Percentiles rank a stretch among this genome's conserved stretches.
phyloP scores from a whole-genome alignment of 192 early-diverging fungal genomes.

The Coemansia sp. region DNA sequence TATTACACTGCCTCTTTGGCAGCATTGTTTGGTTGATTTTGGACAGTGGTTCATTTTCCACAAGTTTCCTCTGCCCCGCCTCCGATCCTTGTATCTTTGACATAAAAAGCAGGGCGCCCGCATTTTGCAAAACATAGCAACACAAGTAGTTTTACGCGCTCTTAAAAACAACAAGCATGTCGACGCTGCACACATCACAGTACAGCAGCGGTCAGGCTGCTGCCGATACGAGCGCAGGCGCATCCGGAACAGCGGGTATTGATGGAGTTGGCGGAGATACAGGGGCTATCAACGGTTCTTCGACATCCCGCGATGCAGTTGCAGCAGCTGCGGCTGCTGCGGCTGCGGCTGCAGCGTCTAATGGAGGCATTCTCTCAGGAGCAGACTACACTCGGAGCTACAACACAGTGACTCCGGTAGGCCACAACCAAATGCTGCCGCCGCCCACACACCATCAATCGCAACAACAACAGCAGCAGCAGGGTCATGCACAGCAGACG shows the following conservation, averaged over 20 bases:
- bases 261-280: conserved; percentile 29
- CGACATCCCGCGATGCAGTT: conserved; percentile 45
- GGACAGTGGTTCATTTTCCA: not conserved
- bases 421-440: conserved; percentile 48
- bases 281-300: conserved; percentile 22
- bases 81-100: not conserved
- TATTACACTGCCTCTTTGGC: not conserved
- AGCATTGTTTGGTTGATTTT: not conserved
- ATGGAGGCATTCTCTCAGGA: conserved; percentile 22
- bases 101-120: not conserved
- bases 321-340: conserved; percentile 38
- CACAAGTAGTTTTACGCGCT: not conserved
- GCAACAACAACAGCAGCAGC: conserved; percentile 32
- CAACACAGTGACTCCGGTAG: conserved; percentile 38
- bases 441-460: conserved; percentile 42
- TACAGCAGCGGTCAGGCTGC: conserved; percentile 48
- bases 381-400: conserved; percentile 50
- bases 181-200: conserved; percentile 52
- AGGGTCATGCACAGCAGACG: conserved; percentile 19
- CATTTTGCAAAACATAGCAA: not conserved
- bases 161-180: conserved; percentile 22
- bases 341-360: conserved; percentile 26
- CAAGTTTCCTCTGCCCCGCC: not conserved
- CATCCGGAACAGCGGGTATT: conserved; percentile 26
- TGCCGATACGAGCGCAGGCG: conserved; percentile 18